These are phyloP conservation scores for Dalbergia cochinchinensis DNA, from an alignment of 306 rosid species.

Conservation along the genomic window DNA sequence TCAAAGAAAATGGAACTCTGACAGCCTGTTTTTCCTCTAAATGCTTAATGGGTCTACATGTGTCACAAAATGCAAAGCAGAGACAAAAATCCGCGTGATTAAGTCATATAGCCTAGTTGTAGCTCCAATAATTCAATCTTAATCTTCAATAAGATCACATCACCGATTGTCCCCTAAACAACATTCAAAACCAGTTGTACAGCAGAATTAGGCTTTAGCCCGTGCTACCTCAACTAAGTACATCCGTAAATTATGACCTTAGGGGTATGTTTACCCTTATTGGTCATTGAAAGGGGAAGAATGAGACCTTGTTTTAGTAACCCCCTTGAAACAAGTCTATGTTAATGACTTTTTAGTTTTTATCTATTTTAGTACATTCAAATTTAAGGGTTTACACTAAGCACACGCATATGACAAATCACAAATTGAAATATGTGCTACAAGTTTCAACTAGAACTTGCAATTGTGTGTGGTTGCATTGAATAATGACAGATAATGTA, in stretches of 20 bases:
- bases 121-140: constrained; percentile 40
- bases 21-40: constrained; percentile 1
- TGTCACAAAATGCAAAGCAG: constrained; percentile 23
- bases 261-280: no score
- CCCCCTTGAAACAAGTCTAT: background rate
- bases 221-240: background rate
- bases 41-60: background rate
- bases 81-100: constrained; percentile 22
- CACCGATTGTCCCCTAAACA: constrained; percentile 33
- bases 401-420: background rate
- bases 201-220: background rate
- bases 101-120: constrained; percentile 30
- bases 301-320: no score
- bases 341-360: no score
- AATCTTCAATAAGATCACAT: constrained; percentile 27
- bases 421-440: no score
- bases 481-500: no score
- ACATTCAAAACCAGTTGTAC: constrained; percentile 37
- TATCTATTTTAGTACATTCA: background rate
- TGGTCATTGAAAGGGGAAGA: background rate
- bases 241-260: background rate
- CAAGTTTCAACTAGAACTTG: background rate
- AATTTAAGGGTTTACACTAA: no score
- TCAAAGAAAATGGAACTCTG: background rate
- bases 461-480: no score